These are phyloP conservation scores for Mycena galericulata DNA, from an alignment of 768 basidiomycete genomes.

Conservation along the genomic window DNA sequence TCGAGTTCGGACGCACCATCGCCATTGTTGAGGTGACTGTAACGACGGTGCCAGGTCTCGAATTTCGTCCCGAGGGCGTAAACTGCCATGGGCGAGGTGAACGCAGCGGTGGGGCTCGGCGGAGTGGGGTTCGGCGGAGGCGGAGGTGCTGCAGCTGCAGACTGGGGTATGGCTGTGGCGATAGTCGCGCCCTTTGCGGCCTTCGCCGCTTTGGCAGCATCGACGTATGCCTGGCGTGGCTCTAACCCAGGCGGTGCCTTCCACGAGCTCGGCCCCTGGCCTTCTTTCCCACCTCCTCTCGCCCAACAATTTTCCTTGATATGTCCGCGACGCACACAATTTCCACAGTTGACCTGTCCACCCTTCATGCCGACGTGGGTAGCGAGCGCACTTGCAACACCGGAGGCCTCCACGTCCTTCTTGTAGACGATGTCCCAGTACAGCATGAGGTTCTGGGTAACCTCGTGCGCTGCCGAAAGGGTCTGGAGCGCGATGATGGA, in stretches of 20 bases:
- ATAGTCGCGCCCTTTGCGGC: background rate
- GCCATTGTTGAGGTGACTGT: background rate
- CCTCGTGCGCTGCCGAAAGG: background rate
- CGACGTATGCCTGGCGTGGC: background rate
- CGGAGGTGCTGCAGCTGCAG: background rate
- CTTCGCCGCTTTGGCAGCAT: background rate
- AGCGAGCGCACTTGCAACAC: background rate
- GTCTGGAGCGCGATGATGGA: constrained; percentile 6
- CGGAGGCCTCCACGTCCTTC: background rate
- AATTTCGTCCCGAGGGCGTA: background rate
- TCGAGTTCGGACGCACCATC: background rate
- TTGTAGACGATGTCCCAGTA: constrained; percentile 4
- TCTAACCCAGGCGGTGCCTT: background rate
- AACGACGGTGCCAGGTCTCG: too few relatives aligned
- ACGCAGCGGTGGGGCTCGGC: background rate
- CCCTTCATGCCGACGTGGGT: too few relatives aligned
- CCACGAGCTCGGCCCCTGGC: constrained; percentile 6
- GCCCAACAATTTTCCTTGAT: background rate
- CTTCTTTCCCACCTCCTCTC: constrained; percentile 5
- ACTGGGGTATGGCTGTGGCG: background rate
- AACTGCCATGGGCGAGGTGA: background rate
- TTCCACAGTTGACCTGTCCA: background rate
- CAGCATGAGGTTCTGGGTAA: background rate
- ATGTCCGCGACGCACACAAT: background rate
- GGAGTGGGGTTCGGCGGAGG: background rate